Evolutionary conservation across 805 yeast genomes (phyloP).

Genomic region (Vanderwaltozyma polyspora): DNA sequence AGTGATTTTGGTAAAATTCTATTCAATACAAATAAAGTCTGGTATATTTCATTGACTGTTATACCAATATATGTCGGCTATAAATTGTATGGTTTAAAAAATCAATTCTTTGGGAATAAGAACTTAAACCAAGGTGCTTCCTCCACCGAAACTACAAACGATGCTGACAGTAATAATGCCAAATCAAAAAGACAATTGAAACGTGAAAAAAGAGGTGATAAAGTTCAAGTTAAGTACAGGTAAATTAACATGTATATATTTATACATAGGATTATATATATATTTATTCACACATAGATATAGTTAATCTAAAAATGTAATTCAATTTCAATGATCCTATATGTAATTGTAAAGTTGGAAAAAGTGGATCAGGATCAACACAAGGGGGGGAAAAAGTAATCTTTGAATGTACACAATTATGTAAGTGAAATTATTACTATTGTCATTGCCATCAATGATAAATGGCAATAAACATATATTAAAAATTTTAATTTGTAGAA

Average conservation of each 20-base stretch:
- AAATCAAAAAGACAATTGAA: slow-evolving; percentile 34
- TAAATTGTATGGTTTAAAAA: slow-evolving; percentile 26
- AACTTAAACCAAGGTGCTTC: too few species aligned
- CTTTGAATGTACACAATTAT: too few species aligned
- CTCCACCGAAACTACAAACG: not conserved
- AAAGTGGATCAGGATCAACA: too few species aligned
- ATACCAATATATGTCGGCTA: slow-evolving; percentile 33
- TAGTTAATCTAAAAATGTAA: too few species aligned
- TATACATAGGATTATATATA: not conserved
- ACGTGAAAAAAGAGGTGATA: slow-evolving; percentile 31
- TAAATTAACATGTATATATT: slow-evolving; percentile 3
- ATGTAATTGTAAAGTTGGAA: too few species aligned
- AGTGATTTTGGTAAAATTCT: slow-evolving; percentile 35
- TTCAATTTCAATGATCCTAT: too few species aligned
- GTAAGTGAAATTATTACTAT: too few species aligned
- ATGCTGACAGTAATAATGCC: slow-evolving; percentile 1
- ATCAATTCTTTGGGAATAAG: slow-evolving; percentile 12
- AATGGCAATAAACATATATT: too few species aligned
- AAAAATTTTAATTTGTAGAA: too few species aligned
- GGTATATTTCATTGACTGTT: slow-evolving; percentile 32
- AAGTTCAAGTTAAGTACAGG: slow-evolving; percentile 28
- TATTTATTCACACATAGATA: too few species aligned
- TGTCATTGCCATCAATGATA: too few species aligned
- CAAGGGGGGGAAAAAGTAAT: too few species aligned
- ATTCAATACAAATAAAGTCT: slow-evolving; percentile 36